These are phyloP conservation scores for Xylona heveae DNA, from an alignment of 495 filamentous ascomycete genomes.

Conservation along the genomic window DNA sequence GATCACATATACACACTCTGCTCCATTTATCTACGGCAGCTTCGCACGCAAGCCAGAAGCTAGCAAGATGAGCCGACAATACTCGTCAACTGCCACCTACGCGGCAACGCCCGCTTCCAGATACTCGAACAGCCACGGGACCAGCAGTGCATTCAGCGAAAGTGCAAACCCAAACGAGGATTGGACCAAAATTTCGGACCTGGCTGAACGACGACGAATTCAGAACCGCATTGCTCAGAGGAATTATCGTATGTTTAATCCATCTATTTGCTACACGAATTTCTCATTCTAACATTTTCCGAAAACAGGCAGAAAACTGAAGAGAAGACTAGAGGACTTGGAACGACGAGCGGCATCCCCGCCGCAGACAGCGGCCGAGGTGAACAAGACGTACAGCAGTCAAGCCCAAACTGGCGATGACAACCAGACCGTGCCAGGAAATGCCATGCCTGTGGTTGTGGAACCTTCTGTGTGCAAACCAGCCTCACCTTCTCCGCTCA, in stretches of 20 bases:
- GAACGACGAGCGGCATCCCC: conserved; percentile 77
- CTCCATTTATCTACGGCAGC: too few relatives aligned
- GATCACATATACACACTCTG: too few relatives aligned
- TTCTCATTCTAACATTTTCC: neutral
- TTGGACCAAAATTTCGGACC: conserved; percentile 36
- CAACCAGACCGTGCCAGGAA: too few relatives aligned
- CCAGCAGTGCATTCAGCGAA: conserved; percentile 89
- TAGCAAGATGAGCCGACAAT: too few relatives aligned
- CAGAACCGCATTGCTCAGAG: conserved; percentile 39
- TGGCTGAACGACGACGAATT: conserved; percentile 34
- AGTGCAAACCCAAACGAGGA: conserved; percentile 66
- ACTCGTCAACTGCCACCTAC: too few relatives aligned
- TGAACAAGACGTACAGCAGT: too few relatives aligned
- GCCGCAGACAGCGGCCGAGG: too few relatives aligned
- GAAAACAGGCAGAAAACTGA: conserved; percentile 81
- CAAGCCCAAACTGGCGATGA: too few relatives aligned
- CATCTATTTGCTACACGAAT: neutral
- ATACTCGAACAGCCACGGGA: conserved; percentile 45
- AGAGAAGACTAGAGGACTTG: conserved; percentile 89
- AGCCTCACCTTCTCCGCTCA: conserved; percentile 4
- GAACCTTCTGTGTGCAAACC: too few relatives aligned
- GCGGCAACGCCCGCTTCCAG: conserved; percentile 22
- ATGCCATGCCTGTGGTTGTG: too few relatives aligned
- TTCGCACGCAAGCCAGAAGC: too few relatives aligned
- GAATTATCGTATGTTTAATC: conserved; percentile 30